phyloP scores from a whole-genome alignment of 148 eudicot genomes.

The Amaranthus cruentus region DNA sequence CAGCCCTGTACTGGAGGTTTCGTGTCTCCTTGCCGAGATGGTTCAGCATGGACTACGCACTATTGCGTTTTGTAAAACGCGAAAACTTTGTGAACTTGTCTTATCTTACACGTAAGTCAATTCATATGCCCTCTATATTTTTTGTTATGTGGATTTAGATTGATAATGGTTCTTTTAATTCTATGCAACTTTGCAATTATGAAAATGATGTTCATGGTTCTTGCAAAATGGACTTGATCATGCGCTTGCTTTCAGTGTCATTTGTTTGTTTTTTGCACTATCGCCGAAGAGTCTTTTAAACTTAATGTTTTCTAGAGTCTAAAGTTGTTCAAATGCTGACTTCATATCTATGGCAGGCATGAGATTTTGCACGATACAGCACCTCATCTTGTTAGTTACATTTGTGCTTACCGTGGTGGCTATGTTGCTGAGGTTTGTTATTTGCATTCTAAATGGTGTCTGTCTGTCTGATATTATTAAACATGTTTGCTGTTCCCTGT shows the following conservation, averaged over 20 bases:
- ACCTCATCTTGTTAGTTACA: slow-evolving; percentile 56
- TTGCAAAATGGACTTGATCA: slow-evolving; percentile 2
- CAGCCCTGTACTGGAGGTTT: slow-evolving; percentile 83
- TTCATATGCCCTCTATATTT: background rate
- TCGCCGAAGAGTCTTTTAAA: slow-evolving; percentile 3
- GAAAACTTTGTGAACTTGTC: slow-evolving; percentile 95
- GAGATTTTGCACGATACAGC: slow-evolving; percentile 90
- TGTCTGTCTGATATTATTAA: background rate
- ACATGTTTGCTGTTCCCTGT: background rate
- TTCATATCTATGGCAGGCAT: slow-evolving; percentile 43
- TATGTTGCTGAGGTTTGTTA: slow-evolving; percentile 73
- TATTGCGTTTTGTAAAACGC: slow-evolving; percentile 95
- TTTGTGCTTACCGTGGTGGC: slow-evolving; percentile 87
- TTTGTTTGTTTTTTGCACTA: background rate
- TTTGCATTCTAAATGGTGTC: slow-evolving; percentile 13
- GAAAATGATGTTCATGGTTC: slow-evolving; percentile 9
- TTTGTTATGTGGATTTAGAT: background rate
- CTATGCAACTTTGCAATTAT: background rate
- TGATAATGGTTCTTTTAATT: background rate
- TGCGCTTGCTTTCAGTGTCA: background rate
- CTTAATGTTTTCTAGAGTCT: background rate
- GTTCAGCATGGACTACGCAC: slow-evolving; percentile 95
- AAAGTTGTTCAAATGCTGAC: background rate
- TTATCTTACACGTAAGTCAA: slow-evolving; percentile 77
- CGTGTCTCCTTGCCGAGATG: slow-evolving; percentile 79